Base-by-base conservation (phyloP, 176 grass and related monocot species). In the Eragrostis nindensis region DNA sequence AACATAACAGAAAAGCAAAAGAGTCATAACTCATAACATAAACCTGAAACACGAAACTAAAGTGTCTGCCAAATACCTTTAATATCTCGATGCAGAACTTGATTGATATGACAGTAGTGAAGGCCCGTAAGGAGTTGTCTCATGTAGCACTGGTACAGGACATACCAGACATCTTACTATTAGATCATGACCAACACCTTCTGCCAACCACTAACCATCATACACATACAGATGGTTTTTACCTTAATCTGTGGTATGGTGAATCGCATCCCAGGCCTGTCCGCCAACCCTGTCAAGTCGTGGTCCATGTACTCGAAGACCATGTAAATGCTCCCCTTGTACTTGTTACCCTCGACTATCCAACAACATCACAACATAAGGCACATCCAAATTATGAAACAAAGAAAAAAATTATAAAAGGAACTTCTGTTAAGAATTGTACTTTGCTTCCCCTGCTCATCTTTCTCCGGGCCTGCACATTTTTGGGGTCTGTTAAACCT, bases 31-130 rank as follows among this genome's bases (percentile, higher is more conserved):
- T 61, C 4, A 17, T 26, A 4, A 40, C 15, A 64, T 36, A 24
- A 14, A 70, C 30, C 2, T 5, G 8, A 32, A 22, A 54, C 42
- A 36, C 24, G 16, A 38, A 70, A 70, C 15, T 29, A 47, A 69
- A 2, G 21, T 68, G 22, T 14, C 12, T 57, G n/a, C 24, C 43
- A 21, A 48, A 66, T 79, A 94, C 95, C 92, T 88, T 98, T 98
- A 87, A 98, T 94, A 77, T 98, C 95, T 71, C 95, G 88, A 87
- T 98, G 95, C 22, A 98, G 86, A 50, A 98, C 95, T 85, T 94
- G 88, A 62, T 98, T 93, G 71, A 93, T 56, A 82, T 98, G 95
- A 60, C 95, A 98, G 76, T 95, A 98, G 63, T 93, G 81, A 55
- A 98, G 88, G 19, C 95, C 95, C 5, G 84, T 95, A 46, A 98